Evolutionary conservation across 768 basidiomycete species (phyloP), one percentile per base, ranked within the genome.

Genomic region (Tephrocybe rancida): DNA sequence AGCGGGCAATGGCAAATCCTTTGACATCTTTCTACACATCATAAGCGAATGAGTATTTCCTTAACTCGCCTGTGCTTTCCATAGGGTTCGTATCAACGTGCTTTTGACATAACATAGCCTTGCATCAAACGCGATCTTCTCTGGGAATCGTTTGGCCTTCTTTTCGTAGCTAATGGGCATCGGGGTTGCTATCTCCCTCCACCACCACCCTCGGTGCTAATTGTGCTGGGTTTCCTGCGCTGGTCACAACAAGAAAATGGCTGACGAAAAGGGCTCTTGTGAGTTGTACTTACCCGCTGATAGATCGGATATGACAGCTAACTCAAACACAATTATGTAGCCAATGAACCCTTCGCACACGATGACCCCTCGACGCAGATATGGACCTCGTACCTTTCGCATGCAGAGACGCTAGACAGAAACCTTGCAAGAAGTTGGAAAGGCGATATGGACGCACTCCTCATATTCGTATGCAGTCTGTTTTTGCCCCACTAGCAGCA

Each of bases 361-460:
- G 69, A 71, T 57, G 72, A 73, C 38, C 70, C 73, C 14, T 72
- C 73, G 0, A 67, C 68, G 27, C 67, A 65, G 25, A 64, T 77
- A 26, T 76, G 74, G 75, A 69, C 69, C 3, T 61, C 70, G 3
- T 77, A 73, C 56, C 56, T 71, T 29, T 62, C 64, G 10, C 65
- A 69, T 42, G 72, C 72, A 2, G 68, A 70, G 49, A 68, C 66
- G 44, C 56, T 70, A 29, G 69, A 75, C 48, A 61, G 55, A 45
- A 58, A 61, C 24, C 60, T 71, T 43, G 67, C 67, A 2, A 63
- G 68, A 54, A 67, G 68, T 32, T 76, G 73, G 74, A 75, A 73
- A 54, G 68, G 67, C 5, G 73, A 73, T 37, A 75, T 76, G 75
- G 73, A 77, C 52, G 64, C 67, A 6, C 68, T 74, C 27, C 64